Conservation (phyloP, 805 yeast species). For the Monosporozyma unispora region DNA sequence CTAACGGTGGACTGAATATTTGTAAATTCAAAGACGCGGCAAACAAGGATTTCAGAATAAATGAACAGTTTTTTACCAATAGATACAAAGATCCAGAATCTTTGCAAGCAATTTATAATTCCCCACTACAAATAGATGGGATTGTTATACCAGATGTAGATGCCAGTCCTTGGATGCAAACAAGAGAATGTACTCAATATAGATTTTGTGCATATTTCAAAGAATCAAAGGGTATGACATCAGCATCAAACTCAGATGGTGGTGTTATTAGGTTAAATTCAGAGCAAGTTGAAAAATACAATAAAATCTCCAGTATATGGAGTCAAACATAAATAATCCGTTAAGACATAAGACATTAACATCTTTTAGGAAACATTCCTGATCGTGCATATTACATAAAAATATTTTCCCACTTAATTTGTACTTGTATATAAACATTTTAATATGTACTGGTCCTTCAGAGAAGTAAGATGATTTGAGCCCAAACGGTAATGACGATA, state of each 20-base stretch:
- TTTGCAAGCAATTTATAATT: conserved; percentile 14
- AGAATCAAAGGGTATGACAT: neutral
- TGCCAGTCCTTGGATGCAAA: conserved; percentile 21
- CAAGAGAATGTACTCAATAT: conserved; percentile 22
- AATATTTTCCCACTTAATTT: too few relatives aligned
- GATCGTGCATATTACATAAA: too few relatives aligned
- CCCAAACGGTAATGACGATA: too few relatives aligned
- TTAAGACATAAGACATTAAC: too few relatives aligned
- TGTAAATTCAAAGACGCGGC: conserved; percentile 38
- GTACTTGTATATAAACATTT: too few relatives aligned
- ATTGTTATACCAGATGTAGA: conserved; percentile 18
- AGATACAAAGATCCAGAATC: conserved; percentile 14
- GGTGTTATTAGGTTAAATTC: neutral
- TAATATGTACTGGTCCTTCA: too few relatives aligned
- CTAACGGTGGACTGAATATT: conserved; percentile 57
- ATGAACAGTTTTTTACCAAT: conserved; percentile 16
- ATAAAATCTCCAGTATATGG: neutral
- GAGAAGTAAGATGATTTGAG: too few relatives aligned
- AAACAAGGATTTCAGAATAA: conserved; percentile 25
- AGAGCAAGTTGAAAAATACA: neutral
- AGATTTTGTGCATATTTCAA: conserved; percentile 21
- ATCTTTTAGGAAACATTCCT: too few relatives aligned
- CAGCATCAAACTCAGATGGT: neutral
- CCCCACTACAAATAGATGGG: conserved; percentile 20
- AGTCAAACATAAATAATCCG: neutral